These are phyloP conservation scores for Psilocybe mexicana DNA, from an alignment of 1,284 basidiomycete genomes.

Conservation along the genomic window DNA sequence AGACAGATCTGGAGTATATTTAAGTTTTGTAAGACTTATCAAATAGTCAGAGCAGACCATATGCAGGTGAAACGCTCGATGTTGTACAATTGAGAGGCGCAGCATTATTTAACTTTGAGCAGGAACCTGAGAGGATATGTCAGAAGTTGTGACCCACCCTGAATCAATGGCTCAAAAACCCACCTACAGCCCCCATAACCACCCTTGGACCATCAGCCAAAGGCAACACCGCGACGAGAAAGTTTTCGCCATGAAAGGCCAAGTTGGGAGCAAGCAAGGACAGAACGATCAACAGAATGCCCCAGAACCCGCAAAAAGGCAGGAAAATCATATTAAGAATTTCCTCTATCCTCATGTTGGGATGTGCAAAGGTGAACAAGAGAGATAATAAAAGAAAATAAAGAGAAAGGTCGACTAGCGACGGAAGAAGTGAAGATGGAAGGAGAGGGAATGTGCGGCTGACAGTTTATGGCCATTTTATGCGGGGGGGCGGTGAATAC, in stretches of 20 bases:
- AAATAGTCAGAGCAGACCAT: constrained; percentile 43
- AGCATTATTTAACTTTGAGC: constrained; percentile 52
- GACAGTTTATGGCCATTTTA: constrained; percentile 10
- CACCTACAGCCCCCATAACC: constrained; percentile 67
- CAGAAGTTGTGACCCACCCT: not conserved
- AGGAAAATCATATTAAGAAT: constrained; percentile 60
- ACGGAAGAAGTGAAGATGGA: constrained; percentile 3
- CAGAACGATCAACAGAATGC: constrained; percentile 64
- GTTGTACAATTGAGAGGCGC: constrained; percentile 56
- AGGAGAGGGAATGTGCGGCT: not conserved
- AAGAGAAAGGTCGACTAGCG: constrained; percentile 18
- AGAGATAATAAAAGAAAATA: constrained; percentile 10
- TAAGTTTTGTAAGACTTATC: not conserved
- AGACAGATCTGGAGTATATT: constrained; percentile 55
- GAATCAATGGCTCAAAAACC: constrained; percentile 17
- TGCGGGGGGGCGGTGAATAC: not conserved
- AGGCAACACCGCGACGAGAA: constrained; percentile 64
- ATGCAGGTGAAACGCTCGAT: constrained; percentile 58
- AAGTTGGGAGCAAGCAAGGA: constrained; percentile 64
- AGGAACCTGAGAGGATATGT: constrained; percentile 55
- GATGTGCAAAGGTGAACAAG: constrained; percentile 5
- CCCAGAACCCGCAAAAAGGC: constrained; percentile 58
- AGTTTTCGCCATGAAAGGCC: constrained; percentile 60
- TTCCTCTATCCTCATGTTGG: too few relatives aligned
- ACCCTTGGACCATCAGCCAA: constrained; percentile 72